Evolutionary conservation across 2,329 filamentous ascomycete genomes (phyloP).

Genomic region (Hypocrella siamensis): DNA sequence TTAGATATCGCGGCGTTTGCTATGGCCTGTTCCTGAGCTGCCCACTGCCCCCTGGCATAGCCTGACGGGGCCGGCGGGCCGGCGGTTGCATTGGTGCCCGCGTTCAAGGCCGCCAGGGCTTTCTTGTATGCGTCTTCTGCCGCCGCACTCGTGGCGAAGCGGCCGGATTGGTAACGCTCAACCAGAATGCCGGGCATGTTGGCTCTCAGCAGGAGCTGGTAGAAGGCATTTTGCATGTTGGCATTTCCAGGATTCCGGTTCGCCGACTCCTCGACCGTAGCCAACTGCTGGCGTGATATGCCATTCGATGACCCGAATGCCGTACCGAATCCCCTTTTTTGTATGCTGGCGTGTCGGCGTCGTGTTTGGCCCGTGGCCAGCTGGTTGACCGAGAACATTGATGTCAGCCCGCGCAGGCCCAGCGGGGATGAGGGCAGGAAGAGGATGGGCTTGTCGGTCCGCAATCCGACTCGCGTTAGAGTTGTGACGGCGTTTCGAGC

Average conservation of each 20-base stretch:
- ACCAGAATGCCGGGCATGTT: constrained; percentile 90
- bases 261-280: constrained; percentile 76
- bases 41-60: constrained; percentile 13
- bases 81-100: constrained; percentile 11
- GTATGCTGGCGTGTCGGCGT: constrained; percentile 1
- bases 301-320: constrained; percentile 28
- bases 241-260: constrained; percentile 85
- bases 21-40: constrained; percentile 13
- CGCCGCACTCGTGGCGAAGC: constrained; percentile 65
- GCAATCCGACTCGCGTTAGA: constrained; percentile 13
- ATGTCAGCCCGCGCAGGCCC: constrained; percentile 3
- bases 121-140: constrained; percentile 68
- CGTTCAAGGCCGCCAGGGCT: constrained; percentile 37
- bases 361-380: constrained; percentile 8
- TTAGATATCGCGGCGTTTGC: constrained; percentile 12
- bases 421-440: constrained; percentile 11
- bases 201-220: constrained; percentile 75
- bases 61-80: constrained; percentile 8
- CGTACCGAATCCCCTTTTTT: constrained; percentile 12
- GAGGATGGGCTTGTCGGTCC: constrained; percentile 12
- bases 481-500: constrained; percentile 9
- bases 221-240: constrained; percentile 83
- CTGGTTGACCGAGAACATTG: constrained; percentile 5
- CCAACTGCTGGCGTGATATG: constrained; percentile 51
- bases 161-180: constrained; percentile 74